These are phyloP conservation scores for Candida ovalis DNA, from an alignment of 805 yeast species.

Conservation along the genomic window DNA sequence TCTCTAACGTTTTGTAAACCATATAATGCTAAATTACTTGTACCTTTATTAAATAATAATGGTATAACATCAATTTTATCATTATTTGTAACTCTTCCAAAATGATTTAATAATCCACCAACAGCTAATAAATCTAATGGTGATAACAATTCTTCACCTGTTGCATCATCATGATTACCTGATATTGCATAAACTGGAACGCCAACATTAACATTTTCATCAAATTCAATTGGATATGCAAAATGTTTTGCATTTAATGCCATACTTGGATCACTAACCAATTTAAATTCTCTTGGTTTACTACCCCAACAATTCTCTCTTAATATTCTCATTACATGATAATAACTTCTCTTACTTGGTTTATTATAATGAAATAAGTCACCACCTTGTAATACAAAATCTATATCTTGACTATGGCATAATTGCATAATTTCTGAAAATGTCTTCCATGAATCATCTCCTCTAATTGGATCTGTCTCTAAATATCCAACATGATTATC, in stretches of 20 bases:
- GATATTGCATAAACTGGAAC: constrained; percentile 89
- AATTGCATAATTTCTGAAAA: constrained; percentile 77
- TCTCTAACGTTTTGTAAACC: constrained; percentile 89
- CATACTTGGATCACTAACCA: constrained; percentile 71
- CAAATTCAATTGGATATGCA: constrained; percentile 79
- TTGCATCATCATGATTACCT: constrained; percentile 96
- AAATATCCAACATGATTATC: constrained; percentile 96
- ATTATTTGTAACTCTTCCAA: constrained; percentile 75
- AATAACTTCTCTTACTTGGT: constrained; percentile 83
- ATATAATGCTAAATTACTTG: constrained; percentile 77
- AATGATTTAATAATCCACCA: constrained; percentile 82
- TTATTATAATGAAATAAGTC: constrained; percentile 89
- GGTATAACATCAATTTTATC: constrained; percentile 76
- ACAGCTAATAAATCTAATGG: constrained; percentile 84
- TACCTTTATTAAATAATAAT: constrained; percentile 75
- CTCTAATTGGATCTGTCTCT: constrained; percentile 85
- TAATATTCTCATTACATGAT: constrained; percentile 71
- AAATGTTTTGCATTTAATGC: constrained; percentile 59
- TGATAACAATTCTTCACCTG: constrained; percentile 77
- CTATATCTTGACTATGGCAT: constrained; percentile 71
- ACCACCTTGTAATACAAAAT: constrained; percentile 88
- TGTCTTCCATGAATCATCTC: constrained; percentile 85
- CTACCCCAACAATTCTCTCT: constrained; percentile 77
- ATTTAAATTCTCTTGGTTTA: constrained; percentile 78
- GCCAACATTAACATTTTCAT: constrained; percentile 82